Evolutionary conservation across 495 filamentous ascomycete genomes (phyloP), one percentile per base, ranked within the genome.

Genomic region (Pseudoneurospora amorphoporcata): DNA sequence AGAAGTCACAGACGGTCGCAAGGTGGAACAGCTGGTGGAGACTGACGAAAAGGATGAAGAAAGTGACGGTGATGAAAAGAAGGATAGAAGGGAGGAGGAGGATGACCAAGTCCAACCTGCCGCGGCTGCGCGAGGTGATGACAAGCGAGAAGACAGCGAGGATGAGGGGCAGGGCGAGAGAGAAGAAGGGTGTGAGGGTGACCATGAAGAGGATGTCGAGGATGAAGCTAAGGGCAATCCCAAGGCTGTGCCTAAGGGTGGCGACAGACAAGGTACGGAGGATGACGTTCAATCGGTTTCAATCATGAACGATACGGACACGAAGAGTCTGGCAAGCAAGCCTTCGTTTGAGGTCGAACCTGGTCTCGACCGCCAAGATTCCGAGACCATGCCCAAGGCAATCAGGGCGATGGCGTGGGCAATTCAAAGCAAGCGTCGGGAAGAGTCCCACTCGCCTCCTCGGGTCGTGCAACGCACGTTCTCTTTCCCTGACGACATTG

Each of bases 401-500:
- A 23, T 79, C 53, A 70, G 75, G 19, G 76, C 40, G 0, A 68
- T 47, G 47, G 40, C 53, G 43, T 53, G 71, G 70, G 53, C 68
- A 10, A 7, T 16, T 8, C 23, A 73, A 3, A 72, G 39, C 58
- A 68, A 79, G 68, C 70, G 45, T 14, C 71, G 72, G 10, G 73
- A 76, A 41, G 73, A 74, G 8, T 71, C 77, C 35, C 42, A 41
- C 8, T 80, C 79, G 19, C 79, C 79, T 9, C 69, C 75, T 12
- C 76, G 74, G 53, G 74, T 78, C 1, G 29, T 17, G 17, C 76
- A 78, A 35, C 77, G 79, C 16, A 68, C 76, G 14, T 81, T 81
- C 9, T 81, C 79, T 2, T 81, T 81, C 75, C 79, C 79, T 5
- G 79, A 81, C 68, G 78, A 80, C 74, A 81, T 81, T 70, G 78